Conservation (phyloP, 2,329 filamentous ascomycete species). For the Cladorrhinum sp. region DNA sequence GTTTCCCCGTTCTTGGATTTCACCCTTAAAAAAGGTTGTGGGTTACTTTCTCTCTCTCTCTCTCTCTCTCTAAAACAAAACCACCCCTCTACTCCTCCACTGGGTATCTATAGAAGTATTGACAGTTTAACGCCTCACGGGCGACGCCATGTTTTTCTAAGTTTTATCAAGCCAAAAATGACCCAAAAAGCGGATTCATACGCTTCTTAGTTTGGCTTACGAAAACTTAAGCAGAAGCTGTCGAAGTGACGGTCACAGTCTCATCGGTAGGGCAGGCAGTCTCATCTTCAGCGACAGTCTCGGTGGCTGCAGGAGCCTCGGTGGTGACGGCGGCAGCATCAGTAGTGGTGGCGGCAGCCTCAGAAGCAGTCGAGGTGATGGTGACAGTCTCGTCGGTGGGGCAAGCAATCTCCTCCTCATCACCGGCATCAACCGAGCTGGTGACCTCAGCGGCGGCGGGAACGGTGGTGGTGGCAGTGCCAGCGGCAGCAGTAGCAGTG, state of each 20-base stretch:
- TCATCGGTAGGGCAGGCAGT: not conserved
- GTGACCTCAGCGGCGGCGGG: not conserved
- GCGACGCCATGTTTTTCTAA: not conserved
- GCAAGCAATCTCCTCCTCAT: conserved; percentile 11
- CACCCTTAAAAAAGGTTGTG: not conserved
- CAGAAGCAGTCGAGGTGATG: conserved; percentile 1
- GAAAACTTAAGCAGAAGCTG: not conserved
- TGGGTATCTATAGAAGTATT: not conserved
- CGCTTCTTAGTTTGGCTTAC: not conserved
- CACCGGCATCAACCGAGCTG: conserved; percentile 25
- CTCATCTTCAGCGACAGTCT: not conserved
- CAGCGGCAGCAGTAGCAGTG: not conserved
- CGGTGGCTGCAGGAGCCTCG: not conserved
- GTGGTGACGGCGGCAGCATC: not conserved
- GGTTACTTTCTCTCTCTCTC: not conserved
- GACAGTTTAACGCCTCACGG: not conserved
- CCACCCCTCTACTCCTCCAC: not conserved
- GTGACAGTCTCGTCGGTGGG: conserved; percentile 1
- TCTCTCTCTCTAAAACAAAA: not conserved
- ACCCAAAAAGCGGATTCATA: not conserved
- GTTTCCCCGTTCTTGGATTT: not conserved
- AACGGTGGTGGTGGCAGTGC: not conserved
- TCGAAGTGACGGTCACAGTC: conserved; percentile 6
- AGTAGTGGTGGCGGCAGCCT: not conserved
- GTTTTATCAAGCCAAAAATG: not conserved